A percentile compares a stretch with the other conserved stretches of the same genome.
phyloP scores from a whole-genome alignment of 2,329 filamentous ascomycete species.

The Colletotrichum sp. region DNA sequence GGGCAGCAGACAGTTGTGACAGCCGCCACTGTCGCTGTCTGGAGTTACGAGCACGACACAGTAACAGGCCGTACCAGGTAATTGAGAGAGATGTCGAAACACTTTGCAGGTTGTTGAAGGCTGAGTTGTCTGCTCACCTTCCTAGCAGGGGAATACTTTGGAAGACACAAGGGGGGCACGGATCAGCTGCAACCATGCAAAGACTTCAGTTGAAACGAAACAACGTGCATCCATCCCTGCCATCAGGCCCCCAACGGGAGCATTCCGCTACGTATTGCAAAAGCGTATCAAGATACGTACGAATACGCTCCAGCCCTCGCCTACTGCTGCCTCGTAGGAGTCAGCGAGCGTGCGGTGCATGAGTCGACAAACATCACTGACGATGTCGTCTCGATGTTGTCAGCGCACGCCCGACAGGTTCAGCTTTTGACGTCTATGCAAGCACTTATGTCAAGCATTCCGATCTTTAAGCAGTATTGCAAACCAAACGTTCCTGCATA shows the following conservation, averaged over 20 bases:
- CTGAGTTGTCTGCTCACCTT: not conserved
- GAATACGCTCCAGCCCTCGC: not conserved
- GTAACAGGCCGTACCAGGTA: not conserved
- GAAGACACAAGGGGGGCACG: not conserved
- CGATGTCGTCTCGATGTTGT: not conserved
- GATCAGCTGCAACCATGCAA: constrained; percentile 1
- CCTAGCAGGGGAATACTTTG: not conserved
- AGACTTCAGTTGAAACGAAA: constrained; percentile 16
- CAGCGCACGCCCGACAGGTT: not conserved
- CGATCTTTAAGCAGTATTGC: not conserved
- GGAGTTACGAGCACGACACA: not conserved
- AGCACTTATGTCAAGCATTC: not conserved
- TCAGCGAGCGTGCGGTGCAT: not conserved
- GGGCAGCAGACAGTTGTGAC: constrained; percentile 1
- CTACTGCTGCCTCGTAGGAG: not conserved
- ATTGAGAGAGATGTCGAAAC: constrained; percentile 12
- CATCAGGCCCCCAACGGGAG: not conserved
- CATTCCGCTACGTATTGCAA: not conserved
- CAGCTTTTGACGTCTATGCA: not conserved
- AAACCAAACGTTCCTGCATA: not conserved
- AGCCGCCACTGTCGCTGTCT: not conserved
- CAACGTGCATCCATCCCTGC: not conserved
- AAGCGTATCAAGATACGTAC: not conserved
- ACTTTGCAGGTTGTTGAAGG: not conserved
- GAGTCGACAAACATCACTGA: not conserved